Evolutionary conservation across 805 yeast genomes (phyloP).

Genomic region (Myxozyma kluyveri): DNA sequence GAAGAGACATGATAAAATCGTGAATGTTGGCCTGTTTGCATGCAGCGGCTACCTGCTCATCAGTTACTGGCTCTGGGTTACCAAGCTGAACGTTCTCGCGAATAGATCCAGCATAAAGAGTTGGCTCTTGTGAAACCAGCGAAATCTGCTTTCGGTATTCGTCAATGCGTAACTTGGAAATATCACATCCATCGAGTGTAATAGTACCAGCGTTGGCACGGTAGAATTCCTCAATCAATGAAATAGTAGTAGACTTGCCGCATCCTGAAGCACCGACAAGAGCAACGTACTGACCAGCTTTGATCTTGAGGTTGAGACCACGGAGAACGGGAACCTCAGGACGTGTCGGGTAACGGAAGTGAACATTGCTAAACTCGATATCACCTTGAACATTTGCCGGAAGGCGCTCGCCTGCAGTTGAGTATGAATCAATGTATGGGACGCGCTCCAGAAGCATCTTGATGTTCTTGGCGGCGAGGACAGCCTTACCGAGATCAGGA

Average conservation of each 20-base stretch:
- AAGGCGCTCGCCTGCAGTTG: slow-evolving; percentile 34
- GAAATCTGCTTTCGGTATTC: slow-evolving; percentile 53
- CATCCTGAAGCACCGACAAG: slow-evolving; percentile 84
- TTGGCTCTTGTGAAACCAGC: slow-evolving; percentile 58
- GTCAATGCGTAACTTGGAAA: slow-evolving; percentile 49
- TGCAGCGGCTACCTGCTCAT: slow-evolving; percentile 44
- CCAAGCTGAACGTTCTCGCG: slow-evolving; percentile 56
- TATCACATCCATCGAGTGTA: slow-evolving; percentile 51
- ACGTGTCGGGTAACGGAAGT: slow-evolving; percentile 37
- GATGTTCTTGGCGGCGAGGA: slow-evolving; percentile 39
- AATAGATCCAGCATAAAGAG: slow-evolving; percentile 64
- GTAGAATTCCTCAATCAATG: slow-evolving; percentile 52
- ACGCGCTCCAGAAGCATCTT: slow-evolving; percentile 36
- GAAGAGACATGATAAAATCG: slow-evolving; percentile 50
- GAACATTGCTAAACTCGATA: slow-evolving; percentile 48
- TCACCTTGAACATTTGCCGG: slow-evolving; percentile 44
- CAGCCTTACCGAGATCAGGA: slow-evolving; percentile 47
- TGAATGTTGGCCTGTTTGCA: slow-evolving; percentile 55
- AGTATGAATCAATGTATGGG: slow-evolving; percentile 41
- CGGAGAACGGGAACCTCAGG: slow-evolving; percentile 35
- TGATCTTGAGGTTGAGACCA: slow-evolving; percentile 41
- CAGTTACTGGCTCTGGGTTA: slow-evolving; percentile 36
- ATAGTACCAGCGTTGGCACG: slow-evolving; percentile 51
- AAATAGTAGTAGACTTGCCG: slow-evolving; percentile 48
- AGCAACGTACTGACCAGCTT: slow-evolving; percentile 83